These are phyloP conservation scores for Lasiodiplodia citricola DNA, from an alignment of 2,329 filamentous ascomycete genomes.

Conservation along the genomic window DNA sequence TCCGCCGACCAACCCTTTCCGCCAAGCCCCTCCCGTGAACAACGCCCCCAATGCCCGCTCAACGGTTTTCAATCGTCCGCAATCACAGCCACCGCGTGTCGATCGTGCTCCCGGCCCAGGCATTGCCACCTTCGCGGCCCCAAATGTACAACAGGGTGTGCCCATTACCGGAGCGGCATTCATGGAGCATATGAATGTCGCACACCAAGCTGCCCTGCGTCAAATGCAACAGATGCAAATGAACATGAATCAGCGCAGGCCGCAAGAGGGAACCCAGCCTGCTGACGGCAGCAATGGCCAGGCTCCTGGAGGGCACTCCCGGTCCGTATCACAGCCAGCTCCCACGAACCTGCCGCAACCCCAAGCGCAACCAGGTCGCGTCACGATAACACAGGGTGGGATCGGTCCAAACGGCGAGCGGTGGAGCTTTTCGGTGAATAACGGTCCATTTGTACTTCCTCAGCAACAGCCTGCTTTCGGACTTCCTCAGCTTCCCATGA, in stretches of 20 bases:
- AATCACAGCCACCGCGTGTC: conserved; percentile 21
- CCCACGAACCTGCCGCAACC: conserved; percentile 32
- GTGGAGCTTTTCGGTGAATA: conserved; percentile 60
- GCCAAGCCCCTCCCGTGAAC: conserved; percentile 32
- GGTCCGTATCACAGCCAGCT: not conserved
- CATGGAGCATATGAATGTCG: conserved; percentile 11
- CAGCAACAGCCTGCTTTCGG: conserved; percentile 5
- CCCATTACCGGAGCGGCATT: not conserved
- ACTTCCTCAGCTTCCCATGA: conserved; percentile 3
- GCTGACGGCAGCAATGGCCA: not conserved
- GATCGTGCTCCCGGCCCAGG: conserved; percentile 2
- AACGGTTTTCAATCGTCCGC: conserved; percentile 6
- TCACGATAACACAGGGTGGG: conserved; percentile 55
- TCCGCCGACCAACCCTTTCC: conserved; percentile 47
- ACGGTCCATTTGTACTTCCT: conserved; percentile 43
- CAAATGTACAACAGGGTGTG: conserved; percentile 2
- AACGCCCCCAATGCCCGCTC: conserved; percentile 39
- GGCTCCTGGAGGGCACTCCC: conserved; percentile 1
- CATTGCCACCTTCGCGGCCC: not conserved
- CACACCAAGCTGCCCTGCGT: conserved; percentile 13
- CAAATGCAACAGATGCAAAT: conserved; percentile 20
- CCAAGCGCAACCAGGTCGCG: conserved; percentile 27
- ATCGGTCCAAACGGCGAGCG: conserved; percentile 58
- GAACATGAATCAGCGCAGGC: conserved; percentile 1
- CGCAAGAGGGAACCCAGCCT: not conserved